Conservation (phyloP, 116 monocot genomes). For the Dioscorea cayenensis region DNA sequence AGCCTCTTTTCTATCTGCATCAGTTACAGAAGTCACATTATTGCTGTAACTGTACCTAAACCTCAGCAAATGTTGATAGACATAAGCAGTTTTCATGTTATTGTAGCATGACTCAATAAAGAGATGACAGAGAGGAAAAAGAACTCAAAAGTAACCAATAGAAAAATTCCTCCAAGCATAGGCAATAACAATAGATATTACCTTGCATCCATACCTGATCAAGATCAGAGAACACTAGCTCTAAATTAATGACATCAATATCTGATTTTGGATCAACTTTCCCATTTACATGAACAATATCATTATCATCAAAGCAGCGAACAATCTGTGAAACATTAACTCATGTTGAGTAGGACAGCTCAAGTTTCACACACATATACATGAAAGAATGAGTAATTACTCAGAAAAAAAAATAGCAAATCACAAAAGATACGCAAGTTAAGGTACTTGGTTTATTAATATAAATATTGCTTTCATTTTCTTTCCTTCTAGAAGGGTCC, state of each 20-base stretch:
- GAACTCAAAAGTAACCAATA: background rate
- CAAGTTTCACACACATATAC: background rate
- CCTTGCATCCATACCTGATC: conserved; percentile 73
- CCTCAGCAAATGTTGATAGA: too few relatives aligned
- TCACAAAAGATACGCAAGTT: too few relatives aligned
- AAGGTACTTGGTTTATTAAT: too few relatives aligned
- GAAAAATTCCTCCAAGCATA: background rate
- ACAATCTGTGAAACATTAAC: conserved; percentile 56
- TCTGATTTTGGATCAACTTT: conserved; percentile 97
- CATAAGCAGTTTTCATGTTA: too few relatives aligned
- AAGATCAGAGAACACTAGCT: conserved; percentile 96
- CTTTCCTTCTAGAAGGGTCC: too few relatives aligned
- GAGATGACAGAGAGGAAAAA: too few relatives aligned
- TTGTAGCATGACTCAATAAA: too few relatives aligned
- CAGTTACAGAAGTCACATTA: conserved; percentile 23
- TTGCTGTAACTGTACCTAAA: background rate
- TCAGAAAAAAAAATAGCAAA: too few relatives aligned
- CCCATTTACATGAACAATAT: conserved; percentile 96
- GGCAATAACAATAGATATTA: conserved; percentile 2
- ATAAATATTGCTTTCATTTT: too few relatives aligned
- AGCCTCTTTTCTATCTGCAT: conserved; percentile 92
- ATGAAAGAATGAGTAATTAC: too few relatives aligned
- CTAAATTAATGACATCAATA: conserved; percentile 97
- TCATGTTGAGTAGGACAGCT: background rate
- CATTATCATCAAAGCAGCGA: conserved; percentile 97